phyloP scores from a whole-genome alignment of 2,329 filamentous ascomycete genomes.

The Diplodia scrobiculata region DNA sequence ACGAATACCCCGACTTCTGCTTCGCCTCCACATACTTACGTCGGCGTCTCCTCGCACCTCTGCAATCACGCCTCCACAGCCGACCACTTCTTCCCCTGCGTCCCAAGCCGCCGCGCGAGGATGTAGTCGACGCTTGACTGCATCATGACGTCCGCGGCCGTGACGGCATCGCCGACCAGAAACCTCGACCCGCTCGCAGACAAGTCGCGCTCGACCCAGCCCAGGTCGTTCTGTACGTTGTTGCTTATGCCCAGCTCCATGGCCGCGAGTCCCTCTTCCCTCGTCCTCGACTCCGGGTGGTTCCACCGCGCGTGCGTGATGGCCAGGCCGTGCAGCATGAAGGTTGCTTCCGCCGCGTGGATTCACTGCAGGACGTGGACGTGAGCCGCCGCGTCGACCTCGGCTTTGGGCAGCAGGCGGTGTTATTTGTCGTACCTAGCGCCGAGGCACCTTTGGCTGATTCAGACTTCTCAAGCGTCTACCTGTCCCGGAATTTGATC shows the following conservation, averaged over 20 bases:
- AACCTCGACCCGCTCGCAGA: slow-evolving; percentile 45
- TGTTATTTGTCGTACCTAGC: slow-evolving; percentile 50
- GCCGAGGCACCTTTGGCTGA: slow-evolving; percentile 48
- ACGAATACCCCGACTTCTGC: slow-evolving; percentile 45
- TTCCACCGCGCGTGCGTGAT: slow-evolving; percentile 52
- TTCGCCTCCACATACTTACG: slow-evolving; percentile 47
- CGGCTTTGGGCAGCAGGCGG: slow-evolving; percentile 43
- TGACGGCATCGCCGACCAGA: slow-evolving; percentile 48
- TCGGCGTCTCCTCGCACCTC: slow-evolving; percentile 42
- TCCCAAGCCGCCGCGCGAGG: slow-evolving; percentile 44
- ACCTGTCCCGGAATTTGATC: slow-evolving; percentile 46
- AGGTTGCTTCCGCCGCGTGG: slow-evolving; percentile 53
- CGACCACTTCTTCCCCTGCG: slow-evolving; percentile 41
- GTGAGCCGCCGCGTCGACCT: slow-evolving; percentile 40
- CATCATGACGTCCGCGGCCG: slow-evolving; percentile 53
- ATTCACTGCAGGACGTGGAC: slow-evolving; percentile 49
- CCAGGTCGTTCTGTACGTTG: slow-evolving; percentile 52
- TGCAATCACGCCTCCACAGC: slow-evolving; percentile 44
- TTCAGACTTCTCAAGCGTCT: slow-evolving; percentile 16
- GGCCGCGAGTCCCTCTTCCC: slow-evolving; percentile 38
- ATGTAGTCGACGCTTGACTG: slow-evolving; percentile 49
- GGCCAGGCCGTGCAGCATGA: slow-evolving; percentile 50
- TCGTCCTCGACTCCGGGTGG: slow-evolving; percentile 38
- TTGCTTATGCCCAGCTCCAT: slow-evolving; percentile 45
- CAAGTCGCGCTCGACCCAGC: slow-evolving; percentile 51